Base-by-base conservation (phyloP, 345 rosid genomes). In the Anacardium occidentale region DNA sequence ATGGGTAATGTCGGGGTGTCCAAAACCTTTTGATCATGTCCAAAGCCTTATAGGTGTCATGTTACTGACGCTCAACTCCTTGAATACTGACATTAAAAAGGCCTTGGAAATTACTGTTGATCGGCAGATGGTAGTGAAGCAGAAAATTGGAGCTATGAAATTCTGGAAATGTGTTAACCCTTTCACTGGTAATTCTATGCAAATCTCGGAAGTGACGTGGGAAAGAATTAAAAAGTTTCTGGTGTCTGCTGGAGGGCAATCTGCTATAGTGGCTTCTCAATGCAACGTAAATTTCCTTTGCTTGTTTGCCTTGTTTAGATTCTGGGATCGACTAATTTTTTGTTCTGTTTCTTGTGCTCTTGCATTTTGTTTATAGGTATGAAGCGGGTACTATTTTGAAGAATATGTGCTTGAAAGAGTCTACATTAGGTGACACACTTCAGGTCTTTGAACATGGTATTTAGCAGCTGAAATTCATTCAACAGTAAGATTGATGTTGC, bases 141-240 rank as follows among this genome's bases (percentile, higher is more conserved):
- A 68, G 60, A 77, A 66, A 17, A 45, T 82, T 42, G 81, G 85
- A 44, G 79, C 82, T 14, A 78, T 73, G 47, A 79, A 77, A 61
- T 51, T 82, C 10, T 84, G 85, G 88, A 79, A 73, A 51, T 84
- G 85, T 51, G 82, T 84, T 44, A 84, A 84, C 65, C 80, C 74
- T 37, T n/a, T 81, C 29, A 80, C 75, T 5, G 82, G 79, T 29
- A 64, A 51, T 65, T 76, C 77, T 18, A 79, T 76, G 22, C 12
- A 34, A 45, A 72, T 65, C 47, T 72, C 79, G 17, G 71, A 80
- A 68, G 66, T 71, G 13, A 10, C 51, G 11, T 84, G 84, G 88
- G 68, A 71, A 50, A 75, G 66, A 24, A 53, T 82, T 26, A 59
- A 75, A 48, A 70, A 67, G 1, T 84, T 82, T 72, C 69, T 84